Evolutionary conservation across 352 stramenopile species (phyloP), one percentile per base, ranked within the genome.

Genomic region (Phytophthora podocarpi): DNA sequence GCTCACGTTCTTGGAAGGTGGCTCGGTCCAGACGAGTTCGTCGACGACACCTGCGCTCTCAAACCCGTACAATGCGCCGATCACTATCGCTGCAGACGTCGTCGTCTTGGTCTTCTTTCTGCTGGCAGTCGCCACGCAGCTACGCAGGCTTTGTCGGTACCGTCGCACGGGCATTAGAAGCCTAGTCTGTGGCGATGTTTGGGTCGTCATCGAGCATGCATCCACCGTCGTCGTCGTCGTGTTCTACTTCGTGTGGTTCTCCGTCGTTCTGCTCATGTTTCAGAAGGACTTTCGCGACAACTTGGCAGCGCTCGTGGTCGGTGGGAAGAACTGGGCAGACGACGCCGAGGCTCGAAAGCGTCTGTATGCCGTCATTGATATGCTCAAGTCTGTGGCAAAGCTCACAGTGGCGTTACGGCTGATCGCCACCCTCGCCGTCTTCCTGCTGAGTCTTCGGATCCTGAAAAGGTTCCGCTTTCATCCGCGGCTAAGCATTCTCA

Each of bases 201-300:
- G 59, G 59, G 28, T 63, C 13, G 20, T 67, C n/a, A 59, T 68
- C 26, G 60, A 68, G 43, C 53, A 68, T 15, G 5, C 53, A 11
- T 54, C 35, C 12, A 65, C 36, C 7, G 28, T 37, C 4, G 39
- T 60, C 13, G 48, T 63, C 8, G 51, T 63, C 12, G 35, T n/a
- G 0, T 88, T 85, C 52, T 85, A 85, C 67, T 36, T 54, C 9
- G 52, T 75, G 31, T 85, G 74, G 75, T 47, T 67, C 46, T 68
- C 58, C 6, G 72, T 88, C 42, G 57, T 85, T 5, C 20, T 23
- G 10, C 53, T 76, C 43, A 82, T 84, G 72, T 70, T 67, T n/a
- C 21, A 62, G 18, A 63, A 57, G 21, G n/a, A 75, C 51, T 30
- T 52, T 49, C 27, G 67, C 45, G 8, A 59, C 30, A 70, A 70